Conservation (phyloP, 2,329 filamentous ascomycete genomes). For the Epichloe aotearoae region DNA sequence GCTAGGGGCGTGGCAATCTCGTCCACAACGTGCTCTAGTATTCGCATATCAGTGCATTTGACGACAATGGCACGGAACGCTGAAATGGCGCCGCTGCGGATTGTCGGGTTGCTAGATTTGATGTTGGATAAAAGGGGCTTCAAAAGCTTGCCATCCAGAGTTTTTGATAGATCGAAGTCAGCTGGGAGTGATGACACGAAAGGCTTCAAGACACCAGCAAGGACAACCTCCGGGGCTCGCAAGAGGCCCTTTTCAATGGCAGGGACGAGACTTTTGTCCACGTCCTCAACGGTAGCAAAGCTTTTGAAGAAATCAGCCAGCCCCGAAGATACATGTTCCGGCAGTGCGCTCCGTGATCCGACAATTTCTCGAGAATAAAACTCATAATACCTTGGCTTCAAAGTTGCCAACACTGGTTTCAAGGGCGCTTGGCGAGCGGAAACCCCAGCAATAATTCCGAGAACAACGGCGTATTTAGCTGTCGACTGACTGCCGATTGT, state of each 20-base stretch:
- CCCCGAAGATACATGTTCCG: constrained; percentile 57
- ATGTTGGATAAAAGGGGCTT: constrained; percentile 83
- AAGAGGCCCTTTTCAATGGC: constrained; percentile 80
- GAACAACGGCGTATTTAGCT: constrained; percentile 59
- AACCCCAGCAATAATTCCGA: constrained; percentile 81
- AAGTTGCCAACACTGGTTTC: constrained; percentile 45
- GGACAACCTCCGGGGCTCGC: constrained; percentile 77
- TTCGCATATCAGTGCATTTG: constrained; percentile 42
- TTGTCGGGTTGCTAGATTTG: constrained; percentile 73
- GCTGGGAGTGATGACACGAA: constrained; percentile 57
- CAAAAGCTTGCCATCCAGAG: constrained; percentile 58
- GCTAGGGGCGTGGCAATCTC: constrained; percentile 74
- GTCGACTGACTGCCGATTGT: constrained; percentile 51
- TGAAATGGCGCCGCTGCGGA: constrained; percentile 61
- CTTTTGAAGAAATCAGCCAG: constrained; percentile 70
- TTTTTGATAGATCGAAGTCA: constrained; percentile 62
- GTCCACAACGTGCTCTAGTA: constrained; percentile 55
- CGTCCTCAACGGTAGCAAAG: constrained; percentile 61
- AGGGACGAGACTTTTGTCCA: constrained; percentile 64
- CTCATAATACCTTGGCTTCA: constrained; percentile 60
- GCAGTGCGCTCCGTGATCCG: constrained; percentile 59
- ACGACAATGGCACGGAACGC: constrained; percentile 61
- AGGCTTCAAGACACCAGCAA: constrained; percentile 64
- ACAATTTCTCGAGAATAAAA: constrained; percentile 82
- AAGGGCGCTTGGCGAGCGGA: constrained; percentile 56